Base-by-base conservation (phyloP, 2,329 filamentous ascomycete species). In the Monosporascus cannonballus region DNA sequence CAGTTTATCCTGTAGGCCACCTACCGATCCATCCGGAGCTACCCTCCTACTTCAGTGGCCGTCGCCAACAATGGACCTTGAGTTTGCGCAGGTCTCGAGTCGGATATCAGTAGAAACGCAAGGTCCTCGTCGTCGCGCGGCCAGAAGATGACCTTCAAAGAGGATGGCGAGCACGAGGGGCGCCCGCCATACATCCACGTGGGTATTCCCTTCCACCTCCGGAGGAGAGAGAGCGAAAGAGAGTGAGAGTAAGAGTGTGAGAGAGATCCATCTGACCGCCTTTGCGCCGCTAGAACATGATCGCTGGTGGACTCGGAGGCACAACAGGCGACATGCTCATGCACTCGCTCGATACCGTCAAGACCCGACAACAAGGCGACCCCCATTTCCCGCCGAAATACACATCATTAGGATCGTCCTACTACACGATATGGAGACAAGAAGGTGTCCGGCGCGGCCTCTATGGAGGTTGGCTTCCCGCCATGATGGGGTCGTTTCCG, bases 271-370 rank as follows among this genome's bases (percentile, higher is more conserved):
- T 55, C 59, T 65, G 54, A 62, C 42, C 42, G 11, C 48, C 14
- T 51, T 41, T 22, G 50, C 57, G 51, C 56, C 54, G 54, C 56
- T 63, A 96, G 90, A 86, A 89, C 69, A 99, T 97, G 92, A 79
- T 99, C 65, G 94, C 94, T 36, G 94, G 94, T 66, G 94, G 93
- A 55, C 77, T 95, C 50, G 94, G 95, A 66, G 94, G 94, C 50
- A 92, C 89, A 17, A 95, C 88, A 52, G 94, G 95, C 54, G 94
- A 99, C 71, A 88, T 99, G 81, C 77, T 99, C 60, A 99, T 99
- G 94, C 94, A 99, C 75, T 97, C 93, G 46, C 81, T 99, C 66
- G 94, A 99, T 71, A 99, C 94, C 1, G 94, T 99, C 64, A 99
- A 99, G 75, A 99, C 94, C 47, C 84, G 94, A 62, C 95, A 99